phyloP scores from a whole-genome alignment of 192 early-diverging fungal species.

The Dimargaris xerosporica region DNA sequence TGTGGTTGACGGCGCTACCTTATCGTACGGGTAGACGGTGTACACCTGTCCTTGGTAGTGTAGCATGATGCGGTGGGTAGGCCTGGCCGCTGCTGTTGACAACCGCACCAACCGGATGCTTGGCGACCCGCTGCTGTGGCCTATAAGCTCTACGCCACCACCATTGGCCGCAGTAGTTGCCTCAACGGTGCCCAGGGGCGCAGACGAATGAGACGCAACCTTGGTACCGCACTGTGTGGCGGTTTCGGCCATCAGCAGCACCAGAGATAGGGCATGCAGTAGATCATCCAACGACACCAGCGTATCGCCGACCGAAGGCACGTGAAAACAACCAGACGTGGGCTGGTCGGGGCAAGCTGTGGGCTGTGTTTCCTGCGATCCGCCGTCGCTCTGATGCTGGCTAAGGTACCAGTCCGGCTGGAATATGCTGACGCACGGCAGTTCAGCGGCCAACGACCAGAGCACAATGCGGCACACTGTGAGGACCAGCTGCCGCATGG shows the following conservation, averaged over 20 bases:
- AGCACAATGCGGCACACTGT: not conserved
- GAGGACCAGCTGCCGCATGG: not conserved
- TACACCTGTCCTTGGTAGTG: no score
- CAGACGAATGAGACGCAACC: not conserved
- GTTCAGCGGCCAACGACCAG: constrained; percentile 9
- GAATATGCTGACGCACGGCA: constrained; percentile 9
- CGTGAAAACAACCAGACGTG: no score
- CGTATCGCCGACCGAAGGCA: not conserved
- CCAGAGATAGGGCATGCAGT: not conserved
- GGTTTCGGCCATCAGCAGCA: not conserved
- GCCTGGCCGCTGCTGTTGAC: no score
- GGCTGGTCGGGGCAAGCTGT: no score
- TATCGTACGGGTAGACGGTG: no score
- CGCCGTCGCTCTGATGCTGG: not conserved
- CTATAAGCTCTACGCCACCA: no score
- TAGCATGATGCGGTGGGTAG: no score
- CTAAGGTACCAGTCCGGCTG: not conserved
- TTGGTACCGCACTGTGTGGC: not conserved
- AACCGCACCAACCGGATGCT: no score
- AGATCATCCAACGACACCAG: not conserved
- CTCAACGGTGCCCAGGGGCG: no score
- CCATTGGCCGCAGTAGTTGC: no score
- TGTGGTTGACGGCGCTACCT: no score
- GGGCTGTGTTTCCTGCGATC: not conserved
- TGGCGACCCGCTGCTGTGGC: no score